Percentiles rank a stretch among this genome's conserved stretches.
Evolutionary conservation across 2,329 filamentous ascomycete species (phyloP).

Genomic region (Delphinella strobiligena): DNA sequence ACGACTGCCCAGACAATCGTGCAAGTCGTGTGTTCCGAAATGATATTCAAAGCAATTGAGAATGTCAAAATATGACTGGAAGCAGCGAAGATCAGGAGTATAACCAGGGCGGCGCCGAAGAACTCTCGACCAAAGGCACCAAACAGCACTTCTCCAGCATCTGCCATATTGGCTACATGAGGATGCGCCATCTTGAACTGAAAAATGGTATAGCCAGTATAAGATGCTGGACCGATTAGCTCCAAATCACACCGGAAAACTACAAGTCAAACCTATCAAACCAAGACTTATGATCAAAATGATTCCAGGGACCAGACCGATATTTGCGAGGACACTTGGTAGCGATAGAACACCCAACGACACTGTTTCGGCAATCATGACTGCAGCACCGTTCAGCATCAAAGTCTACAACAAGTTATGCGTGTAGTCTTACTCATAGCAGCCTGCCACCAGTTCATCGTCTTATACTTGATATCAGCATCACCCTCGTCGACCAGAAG

Average conservation of each 20-base stretch:
- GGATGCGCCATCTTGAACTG: conserved; percentile 48
- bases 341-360: conserved; percentile 45
- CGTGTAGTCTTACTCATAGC: conserved; percentile 6
- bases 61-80: conserved; percentile 60
- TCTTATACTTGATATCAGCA: conserved; percentile 37
- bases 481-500: conserved; percentile 7
- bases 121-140: conserved; percentile 52
- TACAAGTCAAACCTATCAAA: conserved; percentile 22
- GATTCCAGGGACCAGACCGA: conserved; percentile 43
- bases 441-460: conserved; percentile 33
- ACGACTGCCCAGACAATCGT: conserved; percentile 52
- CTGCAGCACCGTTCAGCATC: conserved; percentile 9
- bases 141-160: conserved; percentile 54
- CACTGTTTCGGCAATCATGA: conserved; percentile 49
- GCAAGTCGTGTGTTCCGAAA: conserved; percentile 51
- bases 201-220: conserved; percentile 48
- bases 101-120: conserved; percentile 48
- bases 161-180: conserved; percentile 46
- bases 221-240: conserved; percentile 31
- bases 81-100: conserved; percentile 57
- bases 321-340: conserved; percentile 38
- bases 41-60: conserved; percentile 54
- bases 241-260: neutral
- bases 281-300: conserved; percentile 44
- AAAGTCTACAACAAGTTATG: too few relatives aligned